Evolutionary conservation across 441 rosid genomes (phyloP).

Genomic region (Arabidopsis lyrata): DNA sequence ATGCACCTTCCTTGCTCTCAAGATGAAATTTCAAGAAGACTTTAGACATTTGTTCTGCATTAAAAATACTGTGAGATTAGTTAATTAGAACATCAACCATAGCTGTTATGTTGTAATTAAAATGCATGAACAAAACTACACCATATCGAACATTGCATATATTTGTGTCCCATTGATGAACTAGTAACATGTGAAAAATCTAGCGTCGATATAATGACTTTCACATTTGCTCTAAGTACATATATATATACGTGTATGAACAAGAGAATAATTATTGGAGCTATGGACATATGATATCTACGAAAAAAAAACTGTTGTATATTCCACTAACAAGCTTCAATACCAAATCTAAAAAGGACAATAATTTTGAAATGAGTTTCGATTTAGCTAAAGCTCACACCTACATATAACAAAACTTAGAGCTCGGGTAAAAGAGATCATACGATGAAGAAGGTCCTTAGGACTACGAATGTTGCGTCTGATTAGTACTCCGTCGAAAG

Average conservation of each 20-base stretch:
- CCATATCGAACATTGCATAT: constrained; percentile 2
- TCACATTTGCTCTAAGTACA: not conserved
- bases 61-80: constrained; percentile 5
- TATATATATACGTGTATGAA: not conserved
- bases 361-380: not conserved
- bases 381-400: constrained; percentile 1
- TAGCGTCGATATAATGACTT: not conserved
- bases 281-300: constrained; percentile 19
- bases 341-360: constrained; percentile 6
- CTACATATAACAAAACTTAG: not conserved
- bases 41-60: constrained; percentile 17
- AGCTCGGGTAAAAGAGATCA: not conserved
- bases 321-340: constrained; percentile 24
- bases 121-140: constrained; percentile 14
- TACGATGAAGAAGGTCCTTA: constrained; percentile 7
- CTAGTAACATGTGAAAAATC: not conserved
- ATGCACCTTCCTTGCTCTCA: constrained; percentile 2
- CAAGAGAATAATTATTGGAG: not conserved
- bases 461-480: constrained; percentile 6
- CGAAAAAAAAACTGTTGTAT: not conserved
- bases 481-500: constrained; percentile 23
- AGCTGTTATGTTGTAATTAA: not conserved
- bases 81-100: constrained; percentile 13
- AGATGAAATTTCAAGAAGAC: constrained; percentile 6
- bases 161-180: not conserved